These are phyloP conservation scores for Syncephalastrum racemosum DNA, from an alignment of 371 early-diverging fungal genomes.

Conservation along the genomic window DNA sequence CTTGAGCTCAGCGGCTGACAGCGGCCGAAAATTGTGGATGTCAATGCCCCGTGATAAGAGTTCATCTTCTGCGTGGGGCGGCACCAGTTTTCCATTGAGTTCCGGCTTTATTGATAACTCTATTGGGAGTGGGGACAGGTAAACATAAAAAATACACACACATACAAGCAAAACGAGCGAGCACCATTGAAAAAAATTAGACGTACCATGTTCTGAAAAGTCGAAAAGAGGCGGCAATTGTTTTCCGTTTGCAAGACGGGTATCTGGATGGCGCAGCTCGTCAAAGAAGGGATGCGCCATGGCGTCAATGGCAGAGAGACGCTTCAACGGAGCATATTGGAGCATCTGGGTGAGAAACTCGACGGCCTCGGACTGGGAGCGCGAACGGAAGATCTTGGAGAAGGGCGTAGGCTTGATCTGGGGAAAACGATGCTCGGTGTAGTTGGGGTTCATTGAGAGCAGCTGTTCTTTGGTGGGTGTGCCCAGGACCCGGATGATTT, in stretches of 20 bases:
- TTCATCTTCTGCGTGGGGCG: conserved; percentile 56
- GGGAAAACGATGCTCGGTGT: conserved; percentile 97
- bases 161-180: not conserved
- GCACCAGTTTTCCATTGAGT: conserved; percentile 59
- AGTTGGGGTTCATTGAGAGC: conserved; percentile 94
- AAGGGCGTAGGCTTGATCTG: conserved; percentile 95
- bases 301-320: conserved; percentile 93
- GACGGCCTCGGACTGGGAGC: conserved; percentile 86
- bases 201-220: conserved; percentile 79
- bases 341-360: conserved; percentile 86
- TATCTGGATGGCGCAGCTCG: conserved; percentile 85
- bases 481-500: conserved; percentile 99
- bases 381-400: conserved; percentile 81
- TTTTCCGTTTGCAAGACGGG: conserved; percentile 76
- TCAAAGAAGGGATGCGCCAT: conserved; percentile 97
- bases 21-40: conserved; percentile 43
- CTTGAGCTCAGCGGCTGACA: conserved; percentile 39
- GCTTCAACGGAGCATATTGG: conserved; percentile 91
- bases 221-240: conserved; percentile 90
- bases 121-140: conserved; percentile 8
- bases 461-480: conserved; percentile 97
- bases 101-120: conserved; percentile 55
- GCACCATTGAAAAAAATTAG: not conserved
- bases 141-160: not conserved
- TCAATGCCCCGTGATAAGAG: conserved; percentile 52